Evolutionary conservation across 306 rosid genomes (phyloP).

Genomic region (Cicer judaicum): DNA sequence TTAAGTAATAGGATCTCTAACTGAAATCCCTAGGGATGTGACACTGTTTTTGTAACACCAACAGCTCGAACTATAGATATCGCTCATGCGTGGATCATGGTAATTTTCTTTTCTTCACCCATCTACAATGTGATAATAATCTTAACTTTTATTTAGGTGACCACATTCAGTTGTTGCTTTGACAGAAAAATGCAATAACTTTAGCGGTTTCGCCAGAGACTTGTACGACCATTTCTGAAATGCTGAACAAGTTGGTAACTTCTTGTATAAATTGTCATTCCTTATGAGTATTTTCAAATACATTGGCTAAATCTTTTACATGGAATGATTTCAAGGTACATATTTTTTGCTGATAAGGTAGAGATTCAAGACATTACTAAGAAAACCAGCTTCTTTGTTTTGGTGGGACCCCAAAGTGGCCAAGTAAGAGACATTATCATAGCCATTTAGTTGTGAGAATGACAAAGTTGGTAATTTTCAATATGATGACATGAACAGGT

Average conservation of each 20-base stretch:
- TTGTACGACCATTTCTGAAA: constrained; percentile 58
- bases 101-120: constrained; percentile 44
- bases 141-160: constrained; percentile 13
- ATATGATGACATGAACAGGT: constrained; percentile 58
- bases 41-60: constrained; percentile 94
- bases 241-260: constrained; percentile 80
- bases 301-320: constrained; percentile 29
- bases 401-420: constrained; percentile 87
- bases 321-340: constrained; percentile 64
- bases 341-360: constrained; percentile 85
- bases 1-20: constrained; percentile 73
- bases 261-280: constrained; percentile 34
- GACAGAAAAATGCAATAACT: constrained; percentile 75
- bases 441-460: constrained; percentile 23
- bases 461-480: constrained; percentile 35
- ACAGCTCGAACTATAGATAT: constrained; percentile 97
- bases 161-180: constrained; percentile 41
- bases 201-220: constrained; percentile 77
- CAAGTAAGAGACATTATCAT: constrained; percentile 61
- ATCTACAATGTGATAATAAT: constrained; percentile 29
- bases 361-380: constrained; percentile 87
- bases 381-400: constrained; percentile 79
- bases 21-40: constrained; percentile 92
- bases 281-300: constrained; percentile 37
- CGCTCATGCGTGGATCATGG: constrained; percentile 94